Evolutionary conservation across 768 basidiomycete genomes (phyloP).

Genomic region (Phallus indusiatus): DNA sequence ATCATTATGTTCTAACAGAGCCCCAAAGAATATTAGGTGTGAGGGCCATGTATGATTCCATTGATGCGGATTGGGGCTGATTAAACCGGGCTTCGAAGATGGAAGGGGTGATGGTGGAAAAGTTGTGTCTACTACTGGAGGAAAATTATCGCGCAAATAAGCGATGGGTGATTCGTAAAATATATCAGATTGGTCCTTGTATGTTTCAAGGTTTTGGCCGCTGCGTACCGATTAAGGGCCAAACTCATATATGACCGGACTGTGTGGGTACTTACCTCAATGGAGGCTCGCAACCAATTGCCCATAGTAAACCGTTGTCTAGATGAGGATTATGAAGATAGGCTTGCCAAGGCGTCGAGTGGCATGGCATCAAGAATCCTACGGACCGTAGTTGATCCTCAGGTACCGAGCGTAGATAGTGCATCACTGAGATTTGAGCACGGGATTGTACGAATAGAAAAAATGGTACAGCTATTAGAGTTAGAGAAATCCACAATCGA

Average conservation of each 20-base stretch:
- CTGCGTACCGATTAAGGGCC: constrained; percentile 21
- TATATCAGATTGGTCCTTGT: constrained; percentile 71
- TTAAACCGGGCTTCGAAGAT: constrained; percentile 37
- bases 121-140: constrained; percentile 42
- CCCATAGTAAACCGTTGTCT: constrained; percentile 59
- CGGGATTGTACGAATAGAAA: constrained; percentile 71
- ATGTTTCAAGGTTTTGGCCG: constrained; percentile 42
- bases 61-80: constrained; percentile 16
- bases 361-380: constrained; percentile 91
- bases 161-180: constrained; percentile 66
- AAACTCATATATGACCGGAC: not conserved
- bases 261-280: constrained; percentile 45
- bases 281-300: constrained; percentile 89
- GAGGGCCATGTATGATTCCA: constrained; percentile 77
- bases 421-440: constrained; percentile 70
- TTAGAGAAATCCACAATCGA: constrained; percentile 36
- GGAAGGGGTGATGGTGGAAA: constrained; percentile 61
- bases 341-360: constrained; percentile 89
- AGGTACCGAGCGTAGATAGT: constrained; percentile 52
- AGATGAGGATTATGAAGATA: constrained; percentile 70
- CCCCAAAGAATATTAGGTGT: constrained; percentile 76
- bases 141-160: constrained; percentile 65
- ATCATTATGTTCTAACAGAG: constrained; percentile 47
- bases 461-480: constrained; percentile 50
- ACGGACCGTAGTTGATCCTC: constrained; percentile 40